Evolutionary conservation across 805 yeast species (phyloP), one percentile per base, ranked within the genome.

Genomic region (Nakazawaea populi): DNA sequence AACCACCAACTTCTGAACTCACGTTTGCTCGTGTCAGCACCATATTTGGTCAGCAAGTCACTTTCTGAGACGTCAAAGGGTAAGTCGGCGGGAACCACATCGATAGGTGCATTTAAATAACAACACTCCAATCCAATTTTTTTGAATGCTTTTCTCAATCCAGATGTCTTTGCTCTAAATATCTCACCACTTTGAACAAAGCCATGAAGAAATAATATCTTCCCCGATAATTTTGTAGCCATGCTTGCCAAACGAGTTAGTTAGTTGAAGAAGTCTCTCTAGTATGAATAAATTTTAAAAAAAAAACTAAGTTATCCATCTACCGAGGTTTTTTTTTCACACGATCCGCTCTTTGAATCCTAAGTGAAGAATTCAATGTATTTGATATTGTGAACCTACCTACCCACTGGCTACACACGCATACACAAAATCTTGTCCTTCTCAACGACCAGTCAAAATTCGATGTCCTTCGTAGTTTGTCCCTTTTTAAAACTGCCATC

Each of bases 101-200:
- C 67, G 5, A 80, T 66, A 1, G 98, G 97, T 1, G 87, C 98
- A 58, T 89, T 87, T 44, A 91, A 70, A 65, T 86, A 92, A 27
- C 82, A 79, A 39, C 89, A 74, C 59, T 86, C 89, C 58, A 83
- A 80, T 44, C 88, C 83, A 35, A 79, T 72, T 51, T 69, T 68
- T 60, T 79, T 76, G 53, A 94, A 70, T 42, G 82, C 77, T 60
- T 94, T 92, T 55, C 98, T 76, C 30, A 92, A 75, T 3, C 96
- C 97, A 1, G 96, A 83, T 0, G 97, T 84, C 66, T 94, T 92
- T 58, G 86, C 88, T 49, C 95, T 85, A 68, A 92, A 92, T 11
- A 85, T 75, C 41, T 85, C 76, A 6, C 92, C 92, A 55, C 83
- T 85, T 72, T 92, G 96, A 12, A 91, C 81, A 66, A 83, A 90